phyloP scores from a whole-genome alignment of 345 rosid species.

The Gossypium rotundifolium region DNA sequence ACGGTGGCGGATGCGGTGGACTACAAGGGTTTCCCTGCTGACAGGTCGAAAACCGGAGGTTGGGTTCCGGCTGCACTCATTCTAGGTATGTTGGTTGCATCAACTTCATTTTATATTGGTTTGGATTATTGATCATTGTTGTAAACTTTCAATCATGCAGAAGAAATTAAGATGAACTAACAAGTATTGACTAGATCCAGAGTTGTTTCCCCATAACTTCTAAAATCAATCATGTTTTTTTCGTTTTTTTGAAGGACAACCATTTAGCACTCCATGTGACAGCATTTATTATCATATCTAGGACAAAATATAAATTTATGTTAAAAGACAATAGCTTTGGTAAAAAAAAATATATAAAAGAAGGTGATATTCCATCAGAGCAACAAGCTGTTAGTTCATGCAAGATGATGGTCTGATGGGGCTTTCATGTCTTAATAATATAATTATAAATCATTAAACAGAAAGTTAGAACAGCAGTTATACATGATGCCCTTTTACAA shows the following conservation, averaged over 20 bases:
- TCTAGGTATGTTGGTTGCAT: conserved; percentile 34
- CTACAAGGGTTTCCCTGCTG: conserved; percentile 49
- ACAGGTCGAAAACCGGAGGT: conserved; percentile 57
- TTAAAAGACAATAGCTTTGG: not conserved
- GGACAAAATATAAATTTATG: not conserved
- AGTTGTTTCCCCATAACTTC: not conserved
- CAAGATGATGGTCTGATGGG: not conserved
- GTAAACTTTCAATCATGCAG: not conserved
- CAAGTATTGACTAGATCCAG: not conserved
- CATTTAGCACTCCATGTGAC: not conserved
- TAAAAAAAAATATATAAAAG: not conserved
- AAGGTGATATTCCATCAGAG: not conserved
- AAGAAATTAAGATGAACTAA: not conserved
- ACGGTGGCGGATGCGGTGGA: conserved; percentile 48
- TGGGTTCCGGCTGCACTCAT: conserved; percentile 63
- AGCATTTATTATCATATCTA: not conserved
- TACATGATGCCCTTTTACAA: not conserved
- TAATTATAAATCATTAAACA: not conserved
- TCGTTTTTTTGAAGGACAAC: not conserved
- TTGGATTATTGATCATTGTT: not conserved
- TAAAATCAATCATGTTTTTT: not conserved
- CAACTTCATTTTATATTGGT: not conserved
- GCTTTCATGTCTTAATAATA: not conserved
- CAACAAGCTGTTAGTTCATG: conserved; percentile 16
- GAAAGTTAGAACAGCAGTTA: not conserved